Evolutionary conservation across 2,329 filamentous ascomycete genomes (phyloP).

Genomic region (Sclerotinia sclerotiorum): DNA sequence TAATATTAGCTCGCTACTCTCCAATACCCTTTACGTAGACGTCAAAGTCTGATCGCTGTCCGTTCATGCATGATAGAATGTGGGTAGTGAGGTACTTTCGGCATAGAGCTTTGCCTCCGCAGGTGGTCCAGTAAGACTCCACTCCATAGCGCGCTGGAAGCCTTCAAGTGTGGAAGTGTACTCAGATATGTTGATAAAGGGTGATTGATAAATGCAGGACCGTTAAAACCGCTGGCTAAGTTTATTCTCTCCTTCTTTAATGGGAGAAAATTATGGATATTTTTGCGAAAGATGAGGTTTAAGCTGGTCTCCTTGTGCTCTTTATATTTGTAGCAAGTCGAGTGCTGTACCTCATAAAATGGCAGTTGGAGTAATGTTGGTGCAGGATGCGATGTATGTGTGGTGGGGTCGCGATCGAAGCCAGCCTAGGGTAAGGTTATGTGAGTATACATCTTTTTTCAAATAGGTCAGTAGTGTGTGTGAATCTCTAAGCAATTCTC

Average conservation of each 20-base stretch:
- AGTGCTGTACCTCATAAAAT: background rate
- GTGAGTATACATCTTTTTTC: too few relatives aligned
- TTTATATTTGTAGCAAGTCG: background rate
- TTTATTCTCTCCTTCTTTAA: background rate
- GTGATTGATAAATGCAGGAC: background rate
- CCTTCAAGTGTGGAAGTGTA: conserved; percentile 1
- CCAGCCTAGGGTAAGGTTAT: too few relatives aligned
- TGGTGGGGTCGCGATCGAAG: too few relatives aligned
- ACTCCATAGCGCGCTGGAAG: conserved; percentile 12
- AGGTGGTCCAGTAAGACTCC: background rate
- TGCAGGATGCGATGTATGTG: too few relatives aligned
- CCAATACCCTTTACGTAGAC: background rate
- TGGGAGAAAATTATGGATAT: background rate
- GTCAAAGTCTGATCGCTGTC: background rate
- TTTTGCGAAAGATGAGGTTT: background rate
- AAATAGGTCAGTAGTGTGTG: too few relatives aligned
- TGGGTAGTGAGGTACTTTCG: conserved; percentile 1
- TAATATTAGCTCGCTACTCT: conserved; percentile 3
- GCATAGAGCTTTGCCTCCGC: conserved; percentile 2
- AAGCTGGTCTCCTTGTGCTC: background rate
- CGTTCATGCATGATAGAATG: conserved; percentile 13
- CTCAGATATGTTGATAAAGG: background rate
- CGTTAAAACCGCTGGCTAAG: background rate
- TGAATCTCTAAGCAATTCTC: too few relatives aligned
- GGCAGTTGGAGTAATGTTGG: background rate